These are phyloP conservation scores for Colletotrichum zoysiae DNA, from an alignment of 2,329 filamentous ascomycete genomes.

Conservation along the genomic window DNA sequence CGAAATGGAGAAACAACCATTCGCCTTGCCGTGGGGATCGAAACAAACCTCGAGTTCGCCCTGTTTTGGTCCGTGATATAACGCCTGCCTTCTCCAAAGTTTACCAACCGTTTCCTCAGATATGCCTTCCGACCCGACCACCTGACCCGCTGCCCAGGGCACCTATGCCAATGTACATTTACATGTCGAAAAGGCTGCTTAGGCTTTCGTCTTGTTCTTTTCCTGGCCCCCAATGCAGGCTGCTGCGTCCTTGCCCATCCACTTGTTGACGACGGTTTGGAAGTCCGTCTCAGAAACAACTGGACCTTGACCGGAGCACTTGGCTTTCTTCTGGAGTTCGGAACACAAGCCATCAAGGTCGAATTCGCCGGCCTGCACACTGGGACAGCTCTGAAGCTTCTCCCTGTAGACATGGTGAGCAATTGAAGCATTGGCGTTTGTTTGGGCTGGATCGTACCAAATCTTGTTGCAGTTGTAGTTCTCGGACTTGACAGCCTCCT, in stretches of 20 bases:
- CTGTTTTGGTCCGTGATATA: conserved; percentile 41
- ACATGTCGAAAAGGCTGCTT: conserved; percentile 9
- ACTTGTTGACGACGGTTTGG: conserved; percentile 79
- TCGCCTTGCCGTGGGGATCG: conserved; percentile 37
- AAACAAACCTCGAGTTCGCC: conserved; percentile 25
- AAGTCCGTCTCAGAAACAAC: conserved; percentile 93
- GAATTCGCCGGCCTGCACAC: conserved; percentile 90
- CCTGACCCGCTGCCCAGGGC: conserved; percentile 21
- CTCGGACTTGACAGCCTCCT: conserved; percentile 52
- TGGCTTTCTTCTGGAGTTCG: conserved; percentile 94
- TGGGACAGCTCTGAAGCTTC: conserved; percentile 86
- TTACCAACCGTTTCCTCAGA: conserved; percentile 24
- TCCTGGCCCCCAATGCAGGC: conserved; percentile 49
- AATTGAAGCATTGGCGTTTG: not conserved
- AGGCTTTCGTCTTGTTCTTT: conserved; percentile 48
- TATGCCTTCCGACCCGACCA: conserved; percentile 33
- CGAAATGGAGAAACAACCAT: conserved; percentile 36
- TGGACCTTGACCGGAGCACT: conserved; percentile 90
- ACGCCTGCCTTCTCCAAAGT: conserved; percentile 35
- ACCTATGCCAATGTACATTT: conserved; percentile 36
- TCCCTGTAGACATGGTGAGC: conserved; percentile 76
- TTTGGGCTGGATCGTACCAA: conserved; percentile 73
- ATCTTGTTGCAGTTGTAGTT: conserved; percentile 91
- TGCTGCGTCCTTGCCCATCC: conserved; percentile 62
- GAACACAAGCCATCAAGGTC: conserved; percentile 94